Percentiles rank a stretch among this genome's conserved stretches.
Evolutionary conservation across 148 eudicot genomes (phyloP).

Genomic region (Diospyros kaki): DNA sequence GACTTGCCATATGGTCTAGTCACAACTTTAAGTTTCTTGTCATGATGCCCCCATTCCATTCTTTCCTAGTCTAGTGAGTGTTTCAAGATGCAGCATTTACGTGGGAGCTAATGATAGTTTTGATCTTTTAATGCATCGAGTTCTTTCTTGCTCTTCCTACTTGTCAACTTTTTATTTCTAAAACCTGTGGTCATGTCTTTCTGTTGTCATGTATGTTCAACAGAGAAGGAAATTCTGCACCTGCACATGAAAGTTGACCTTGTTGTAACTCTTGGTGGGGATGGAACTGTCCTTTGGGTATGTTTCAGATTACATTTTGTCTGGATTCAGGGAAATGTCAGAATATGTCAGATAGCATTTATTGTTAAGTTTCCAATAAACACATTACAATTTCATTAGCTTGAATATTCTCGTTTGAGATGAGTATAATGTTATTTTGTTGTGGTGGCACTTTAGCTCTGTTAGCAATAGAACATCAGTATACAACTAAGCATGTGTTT

Average conservation of each 20-base stretch:
- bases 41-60: too few species aligned
- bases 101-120: too few species aligned
- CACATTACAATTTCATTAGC: background rate
- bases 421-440: too few species aligned
- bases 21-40: background rate
- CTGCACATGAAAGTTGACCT: slow-evolving; percentile 89
- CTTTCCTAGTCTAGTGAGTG: too few species aligned
- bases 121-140: too few species aligned
- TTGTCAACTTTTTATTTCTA: background rate
- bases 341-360: background rate
- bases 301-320: slow-evolving; percentile 19
- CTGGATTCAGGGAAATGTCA: background rate
- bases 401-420: too few species aligned
- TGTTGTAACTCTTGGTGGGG: slow-evolving; percentile 96
- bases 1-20: background rate
- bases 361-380: background rate
- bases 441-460: too few species aligned
- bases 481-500: too few species aligned
- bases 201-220: slow-evolving; percentile 5
- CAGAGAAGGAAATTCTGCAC: slow-evolving; percentile 63
- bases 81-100: too few species aligned
- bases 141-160: background rate
- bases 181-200: slow-evolving; percentile 10
- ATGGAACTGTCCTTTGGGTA: slow-evolving; percentile 99
- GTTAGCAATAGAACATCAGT: too few species aligned